A percentile compares a stretch with the other conserved stretches of the same genome.
Evolutionary conservation across 495 filamentous ascomycete species (phyloP).

Genomic region (Aspergillus kassunensis): DNA sequence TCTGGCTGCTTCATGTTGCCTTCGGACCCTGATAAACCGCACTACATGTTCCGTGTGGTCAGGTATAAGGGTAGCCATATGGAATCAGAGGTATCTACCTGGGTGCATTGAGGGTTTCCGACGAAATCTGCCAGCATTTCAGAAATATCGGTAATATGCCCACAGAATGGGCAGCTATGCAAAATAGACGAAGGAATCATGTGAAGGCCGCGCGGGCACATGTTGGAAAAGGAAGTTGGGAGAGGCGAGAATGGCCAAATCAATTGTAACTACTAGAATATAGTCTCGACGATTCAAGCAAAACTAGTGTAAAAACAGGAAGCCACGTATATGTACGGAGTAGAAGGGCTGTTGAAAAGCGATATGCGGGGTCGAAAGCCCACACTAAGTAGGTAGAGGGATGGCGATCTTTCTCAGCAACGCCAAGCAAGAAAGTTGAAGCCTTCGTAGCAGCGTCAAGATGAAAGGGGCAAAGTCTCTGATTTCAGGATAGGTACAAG

Average conservation of each 20-base stretch:
- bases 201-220: background rate
- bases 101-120: slow-evolving; percentile 33
- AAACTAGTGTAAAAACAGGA: background rate
- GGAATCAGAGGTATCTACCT: slow-evolving; percentile 25
- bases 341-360: slow-evolving; percentile 1
- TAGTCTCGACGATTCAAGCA: background rate
- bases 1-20: slow-evolving; percentile 53
- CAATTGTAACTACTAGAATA: background rate
- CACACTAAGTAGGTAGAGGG: background rate
- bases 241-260: background rate
- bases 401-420: background rate
- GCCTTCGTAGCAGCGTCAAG: background rate
- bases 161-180: slow-evolving; percentile 37
- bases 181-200: slow-evolving; percentile 33
- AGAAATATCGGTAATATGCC: slow-evolving; percentile 33
- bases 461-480: background rate
- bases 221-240: background rate
- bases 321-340: too few relatives aligned
- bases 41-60: slow-evolving; percentile 25
- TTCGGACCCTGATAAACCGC: slow-evolving; percentile 37
- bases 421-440: background rate
- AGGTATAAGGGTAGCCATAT: slow-evolving; percentile 5
- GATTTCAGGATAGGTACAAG: background rate
- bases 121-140: slow-evolving; percentile 28
- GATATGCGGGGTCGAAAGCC: background rate